Percentiles rank a stretch among this genome's conserved stretches.
Evolutionary conservation across 2,329 filamentous ascomycete species (phyloP).

Genomic region (Rhexocercosporidium sp.): DNA sequence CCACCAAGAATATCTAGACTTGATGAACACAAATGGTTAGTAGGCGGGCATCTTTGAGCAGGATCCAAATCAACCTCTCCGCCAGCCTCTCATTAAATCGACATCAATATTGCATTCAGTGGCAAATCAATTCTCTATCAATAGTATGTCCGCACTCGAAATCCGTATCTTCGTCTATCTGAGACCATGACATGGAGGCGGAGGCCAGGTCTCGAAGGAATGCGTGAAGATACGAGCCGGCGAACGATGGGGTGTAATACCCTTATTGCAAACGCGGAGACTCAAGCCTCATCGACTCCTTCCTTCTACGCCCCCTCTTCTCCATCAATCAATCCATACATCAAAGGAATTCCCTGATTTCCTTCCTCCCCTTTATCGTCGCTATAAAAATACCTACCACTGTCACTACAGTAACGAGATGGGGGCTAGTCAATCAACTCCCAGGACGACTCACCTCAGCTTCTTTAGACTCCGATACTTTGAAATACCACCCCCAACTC

Average conservation of each 20-base stretch:
- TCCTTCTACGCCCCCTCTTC: not conserved
- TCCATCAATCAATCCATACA: not conserved
- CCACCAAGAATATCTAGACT: too few relatives aligned
- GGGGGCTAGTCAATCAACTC: not conserved
- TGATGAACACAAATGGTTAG: not conserved
- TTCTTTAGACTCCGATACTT: not conserved
- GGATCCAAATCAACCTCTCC: not conserved
- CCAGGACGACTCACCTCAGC: not conserved
- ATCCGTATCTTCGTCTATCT: not conserved
- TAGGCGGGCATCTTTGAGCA: not conserved
- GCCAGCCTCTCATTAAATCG: not conserved
- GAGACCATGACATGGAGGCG: not conserved
- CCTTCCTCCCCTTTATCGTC: not conserved
- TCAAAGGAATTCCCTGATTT: not conserved
- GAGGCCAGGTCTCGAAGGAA: not conserved
- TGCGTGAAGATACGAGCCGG: not conserved
- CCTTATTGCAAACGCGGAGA: conserved; percentile 6
- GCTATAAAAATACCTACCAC: not conserved
- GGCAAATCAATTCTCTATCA: not conserved
- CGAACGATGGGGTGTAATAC: conserved; percentile 9
- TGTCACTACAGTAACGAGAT: not conserved
- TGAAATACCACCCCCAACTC: not conserved
- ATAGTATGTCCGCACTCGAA: not conserved
- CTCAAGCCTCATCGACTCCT: not conserved
- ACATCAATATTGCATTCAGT: not conserved